Conservation (phyloP, 352 stramenopile species). For the Halophytophthora polymorphica region DNA sequence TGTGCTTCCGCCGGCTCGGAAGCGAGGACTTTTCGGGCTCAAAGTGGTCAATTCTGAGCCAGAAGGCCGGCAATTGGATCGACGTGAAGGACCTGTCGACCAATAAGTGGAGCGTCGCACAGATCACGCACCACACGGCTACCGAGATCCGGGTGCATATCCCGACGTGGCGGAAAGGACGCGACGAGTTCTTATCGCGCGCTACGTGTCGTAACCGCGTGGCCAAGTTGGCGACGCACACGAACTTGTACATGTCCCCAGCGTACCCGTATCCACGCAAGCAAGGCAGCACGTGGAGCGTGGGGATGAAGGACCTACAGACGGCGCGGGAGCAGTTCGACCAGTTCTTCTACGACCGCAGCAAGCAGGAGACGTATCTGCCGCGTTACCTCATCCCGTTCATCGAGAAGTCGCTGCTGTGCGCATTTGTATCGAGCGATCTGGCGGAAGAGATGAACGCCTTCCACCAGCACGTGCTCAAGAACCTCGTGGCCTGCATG, state of each 20-base stretch:
- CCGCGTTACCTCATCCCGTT: conserved; percentile 57
- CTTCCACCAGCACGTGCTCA: conserved; percentile 79
- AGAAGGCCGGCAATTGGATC: conserved; percentile 75
- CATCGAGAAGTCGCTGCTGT: conserved; percentile 73
- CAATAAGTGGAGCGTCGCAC: conserved; percentile 72
- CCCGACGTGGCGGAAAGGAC: conserved; percentile 59
- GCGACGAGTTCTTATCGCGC: conserved; percentile 70
- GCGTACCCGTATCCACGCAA: conserved; percentile 77
- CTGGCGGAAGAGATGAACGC: conserved; percentile 71
- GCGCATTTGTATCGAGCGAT: conserved; percentile 63
- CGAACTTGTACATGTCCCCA: conserved; percentile 73
- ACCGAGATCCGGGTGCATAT: conserved; percentile 74
- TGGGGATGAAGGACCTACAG: conserved; percentile 62
- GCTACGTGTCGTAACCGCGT: conserved; percentile 59
- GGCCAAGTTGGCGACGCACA: conserved; percentile 68
- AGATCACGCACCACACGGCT: conserved; percentile 63
- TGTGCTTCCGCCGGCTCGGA: conserved; percentile 68
- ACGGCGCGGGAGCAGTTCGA: conserved; percentile 68
- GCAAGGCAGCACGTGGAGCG: conserved; percentile 65
- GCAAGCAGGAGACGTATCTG: conserved; percentile 50
- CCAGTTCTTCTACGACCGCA: conserved; percentile 58
- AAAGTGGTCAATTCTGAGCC: conserved; percentile 68
- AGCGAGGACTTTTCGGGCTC: conserved; percentile 63
- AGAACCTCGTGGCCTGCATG: conserved; percentile 71
- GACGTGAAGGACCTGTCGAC: conserved; percentile 77